A percentile compares a stretch with the other conserved stretches of the same genome.
phyloP scores from a whole-genome alignment of 169 alveolate genomes.

The Eimeria praecox region DNA sequence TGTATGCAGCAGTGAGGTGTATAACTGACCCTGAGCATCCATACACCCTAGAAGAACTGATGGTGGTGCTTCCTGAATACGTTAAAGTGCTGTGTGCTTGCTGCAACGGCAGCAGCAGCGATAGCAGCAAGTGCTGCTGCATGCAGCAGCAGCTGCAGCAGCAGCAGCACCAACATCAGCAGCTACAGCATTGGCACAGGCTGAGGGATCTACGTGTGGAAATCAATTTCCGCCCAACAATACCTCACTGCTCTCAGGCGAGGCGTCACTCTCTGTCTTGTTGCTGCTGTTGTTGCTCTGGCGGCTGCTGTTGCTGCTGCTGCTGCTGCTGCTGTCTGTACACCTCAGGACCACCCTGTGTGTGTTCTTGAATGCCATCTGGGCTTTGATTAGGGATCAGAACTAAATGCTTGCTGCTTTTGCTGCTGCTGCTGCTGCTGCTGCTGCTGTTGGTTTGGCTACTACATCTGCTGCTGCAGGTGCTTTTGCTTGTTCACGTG shows the following conservation, averaged over 20 bases:
- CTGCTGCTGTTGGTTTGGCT: neutral
- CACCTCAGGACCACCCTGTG: neutral
- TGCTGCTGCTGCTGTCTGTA: neutral
- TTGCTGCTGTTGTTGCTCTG: neutral
- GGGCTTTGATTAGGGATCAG: too few relatives aligned
- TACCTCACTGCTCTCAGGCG: conserved; percentile 97
- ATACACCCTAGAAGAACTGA: conserved; percentile 86
- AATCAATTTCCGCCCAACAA: conserved; percentile 97
- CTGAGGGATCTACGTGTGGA: conserved; percentile 81
- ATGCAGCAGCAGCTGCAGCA: conserved; percentile 25
- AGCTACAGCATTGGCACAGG: conserved; percentile 34
- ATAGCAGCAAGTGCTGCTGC: conserved; percentile 30
- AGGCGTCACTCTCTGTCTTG: neutral
- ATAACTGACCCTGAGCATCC: conserved; percentile 99
- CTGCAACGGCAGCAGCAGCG: conserved; percentile 85
- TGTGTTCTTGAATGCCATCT: neutral
- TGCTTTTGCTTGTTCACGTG: neutral
- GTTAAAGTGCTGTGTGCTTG: neutral
- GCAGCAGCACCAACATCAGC: conserved; percentile 50
- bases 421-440: neutral
- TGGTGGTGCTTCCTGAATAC: conserved; percentile 94
- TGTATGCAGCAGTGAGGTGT: conserved; percentile 94
- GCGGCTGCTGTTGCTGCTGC: conserved; percentile 3
- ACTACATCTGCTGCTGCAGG: too few relatives aligned
- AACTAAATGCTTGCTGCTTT: neutral